Evolutionary conservation across 2,329 filamentous ascomycete species (phyloP), one percentile per base, ranked within the genome.

Genomic region (Magnaporthiopsis incrustans): DNA sequence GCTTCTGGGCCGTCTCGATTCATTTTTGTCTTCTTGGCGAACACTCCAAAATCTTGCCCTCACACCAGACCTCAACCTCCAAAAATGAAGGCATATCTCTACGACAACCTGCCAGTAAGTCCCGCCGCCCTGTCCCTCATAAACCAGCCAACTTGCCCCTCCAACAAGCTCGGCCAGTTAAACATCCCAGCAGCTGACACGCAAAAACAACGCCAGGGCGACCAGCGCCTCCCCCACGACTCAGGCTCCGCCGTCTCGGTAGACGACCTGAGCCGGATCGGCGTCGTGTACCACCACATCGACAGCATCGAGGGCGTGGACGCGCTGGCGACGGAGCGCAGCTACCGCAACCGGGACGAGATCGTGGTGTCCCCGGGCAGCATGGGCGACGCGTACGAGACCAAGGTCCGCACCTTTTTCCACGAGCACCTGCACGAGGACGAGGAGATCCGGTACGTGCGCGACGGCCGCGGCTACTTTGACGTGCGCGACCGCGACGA

Each of bases 391-490:
- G 78, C 87, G 59, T 99, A 98, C 79, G 94, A 99, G 77, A 85
- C 90, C 67, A 98, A 98, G 77, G 92, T 99, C 67, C 93, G 92
- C 79, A 86, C 78, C 69, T 99, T 99, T 81, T 99, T 98, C 80
- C 76, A 90, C 71, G 95, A 99, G 82, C 95, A 99, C 76, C 77
- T 99, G 71, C 95, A 99, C 74, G 95, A 99, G 79, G 95, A 99
- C 70, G 95, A 99, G 79, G 95, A 99, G 82, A 99, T 99, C 69
- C 83, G 95, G 60, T 99, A 97, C 73, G 93, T 99, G 69, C 82
- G 92, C 38, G 93, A 89, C 66, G 95, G 95, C 0, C 84, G 85
- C 64, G 95, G 95, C 0, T 99, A 90, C 76, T 99, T 99, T 74
- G 95, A 99, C 77, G 93, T 99, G 3, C 82, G 95, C 61, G 89